Conservation (phyloP, 495 filamentous ascomycete genomes). For the Endocarpon pusillum region DNA sequence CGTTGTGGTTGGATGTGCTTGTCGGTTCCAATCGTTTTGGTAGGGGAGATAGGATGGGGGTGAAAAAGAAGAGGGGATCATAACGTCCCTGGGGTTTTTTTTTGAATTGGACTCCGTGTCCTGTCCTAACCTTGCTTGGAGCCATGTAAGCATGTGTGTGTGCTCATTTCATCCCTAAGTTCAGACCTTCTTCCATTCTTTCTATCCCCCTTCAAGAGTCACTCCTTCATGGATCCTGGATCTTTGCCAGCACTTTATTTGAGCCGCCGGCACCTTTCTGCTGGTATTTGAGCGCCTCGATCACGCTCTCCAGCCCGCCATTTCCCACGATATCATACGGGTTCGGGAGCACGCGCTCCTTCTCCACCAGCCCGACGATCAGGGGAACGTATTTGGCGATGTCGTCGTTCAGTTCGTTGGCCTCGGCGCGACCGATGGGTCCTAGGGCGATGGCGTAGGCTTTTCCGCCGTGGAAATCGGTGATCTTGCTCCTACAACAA, state of each 20-base stretch:
- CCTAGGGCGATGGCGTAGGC: constrained; percentile 3
- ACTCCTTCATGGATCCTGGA: no score
- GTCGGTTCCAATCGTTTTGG: no score
- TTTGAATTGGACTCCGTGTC: no score
- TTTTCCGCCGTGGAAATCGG: not conserved
- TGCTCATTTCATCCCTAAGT: no score
- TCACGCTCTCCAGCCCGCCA: constrained; percentile 3
- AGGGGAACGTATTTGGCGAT: constrained; percentile 1
- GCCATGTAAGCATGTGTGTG: no score
- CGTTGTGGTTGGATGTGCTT: no score
- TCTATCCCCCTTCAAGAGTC: no score
- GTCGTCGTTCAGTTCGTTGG: constrained; percentile 1
- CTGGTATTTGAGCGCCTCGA: constrained; percentile 5
- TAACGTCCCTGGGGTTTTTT: no score
- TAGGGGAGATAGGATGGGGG: no score
- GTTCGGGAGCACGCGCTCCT: constrained; percentile 1
- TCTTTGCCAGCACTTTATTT: constrained; percentile 2
- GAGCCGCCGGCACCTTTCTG: constrained; percentile 2
- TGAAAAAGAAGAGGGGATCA: no score
- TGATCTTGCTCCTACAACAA: constrained; percentile 1
- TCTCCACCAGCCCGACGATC: constrained; percentile 1
- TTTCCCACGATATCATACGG: not conserved
- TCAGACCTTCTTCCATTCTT: no score
- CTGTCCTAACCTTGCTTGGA: no score
- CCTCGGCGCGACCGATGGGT: not conserved